A percentile compares a stretch with the other conserved stretches of the same genome.
Evolutionary conservation across 1,139 yeast species (phyloP).

Genomic region (Pichia sp.): DNA sequence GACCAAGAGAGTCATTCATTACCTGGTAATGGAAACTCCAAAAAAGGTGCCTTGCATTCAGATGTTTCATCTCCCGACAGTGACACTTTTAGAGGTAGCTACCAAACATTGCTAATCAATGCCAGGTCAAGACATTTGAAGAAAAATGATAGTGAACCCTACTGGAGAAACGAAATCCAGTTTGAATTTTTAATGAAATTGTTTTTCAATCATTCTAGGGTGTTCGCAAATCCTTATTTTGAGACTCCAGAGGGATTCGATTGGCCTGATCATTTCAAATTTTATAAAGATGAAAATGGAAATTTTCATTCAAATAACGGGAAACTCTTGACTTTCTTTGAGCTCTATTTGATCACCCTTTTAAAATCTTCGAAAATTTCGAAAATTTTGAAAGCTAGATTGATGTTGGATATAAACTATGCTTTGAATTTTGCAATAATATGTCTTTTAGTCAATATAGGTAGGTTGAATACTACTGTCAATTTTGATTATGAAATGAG

Average conservation of each 20-base stretch:
- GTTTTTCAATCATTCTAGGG: constrained; percentile 54
- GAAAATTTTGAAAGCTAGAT: constrained; percentile 69
- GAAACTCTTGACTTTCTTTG: constrained; percentile 65
- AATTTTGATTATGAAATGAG: constrained; percentile 97
- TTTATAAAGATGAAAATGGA: constrained; percentile 19
- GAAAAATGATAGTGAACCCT: constrained; percentile 87
- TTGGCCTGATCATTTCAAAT: constrained; percentile 25
- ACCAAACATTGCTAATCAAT: constrained; percentile 21
- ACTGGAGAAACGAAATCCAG: constrained; percentile 84
- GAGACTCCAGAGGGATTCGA: constrained; percentile 25
- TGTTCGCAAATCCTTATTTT: constrained; percentile 56
- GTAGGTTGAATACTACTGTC: constrained; percentile 90
- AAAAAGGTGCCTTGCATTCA: background rate
- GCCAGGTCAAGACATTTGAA: constrained; percentile 62
- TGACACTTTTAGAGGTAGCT: constrained; percentile 3
- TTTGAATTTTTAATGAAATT: constrained; percentile 64
- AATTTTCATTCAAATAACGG: constrained; percentile 25
- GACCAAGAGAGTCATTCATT: background rate
- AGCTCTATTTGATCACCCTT: constrained; percentile 71
- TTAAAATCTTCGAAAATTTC: constrained; percentile 83
- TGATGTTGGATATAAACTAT: constrained; percentile 45
- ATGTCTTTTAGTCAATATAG: constrained; percentile 81
- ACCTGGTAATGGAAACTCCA: background rate
- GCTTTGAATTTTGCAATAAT: constrained; percentile 26
- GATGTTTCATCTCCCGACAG: background rate